Base-by-base conservation (phyloP, 2,329 filamentous ascomycete genomes). In the Pseudocercospora ulei region DNA sequence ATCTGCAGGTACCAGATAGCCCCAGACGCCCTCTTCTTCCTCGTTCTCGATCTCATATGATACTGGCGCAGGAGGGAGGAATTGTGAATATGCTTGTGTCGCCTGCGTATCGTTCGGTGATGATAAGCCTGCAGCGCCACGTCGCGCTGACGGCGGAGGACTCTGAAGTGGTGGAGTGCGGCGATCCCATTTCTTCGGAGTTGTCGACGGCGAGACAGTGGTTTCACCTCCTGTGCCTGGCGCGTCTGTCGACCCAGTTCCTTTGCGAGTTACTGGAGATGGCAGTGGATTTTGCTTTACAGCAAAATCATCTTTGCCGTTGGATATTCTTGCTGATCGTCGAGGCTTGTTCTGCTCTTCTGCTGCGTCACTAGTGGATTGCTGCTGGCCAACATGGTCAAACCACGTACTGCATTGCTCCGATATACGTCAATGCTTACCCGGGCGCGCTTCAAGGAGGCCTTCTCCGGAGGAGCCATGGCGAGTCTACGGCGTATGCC, bases 1-100 rank as follows among this genome's bases (percentile, higher is more conserved):
- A 56, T 88, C 79, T 14, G 94, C 66, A 1, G 88, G 85, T 38
- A 94, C 75, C 3, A 98, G 69, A 56, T 96, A 98, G 7, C 92
- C 92, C 90, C 90, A 98, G 1, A 96, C 85, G 5, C 85, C 85
- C 59, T 93, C 82, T 29, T 75, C 72, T 41, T 73, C 75, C 63
- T 94, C 86, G 57, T 94, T 82, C 47, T 87, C 75, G 3, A 92
- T 82, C 40, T 93, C 85, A 47, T 87, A 82, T 7, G 78, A 78
- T 30, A 88, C 51, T 5, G 54, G 72, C 17, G 84, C 75, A 2
- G 81, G 78, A 49, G 84, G 78, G 23, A 83, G 65, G 55, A 81
- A 82, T 63, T 98, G 90, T 5, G 83, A 87, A 45, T 85, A 77
- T 0, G 78, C 71, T 57, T 87, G 82, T 4, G 41, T 44, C 11